Base-by-base conservation (phyloP, 1,284 basidiomycete genomes). In the Spongiforma sp. region DNA sequence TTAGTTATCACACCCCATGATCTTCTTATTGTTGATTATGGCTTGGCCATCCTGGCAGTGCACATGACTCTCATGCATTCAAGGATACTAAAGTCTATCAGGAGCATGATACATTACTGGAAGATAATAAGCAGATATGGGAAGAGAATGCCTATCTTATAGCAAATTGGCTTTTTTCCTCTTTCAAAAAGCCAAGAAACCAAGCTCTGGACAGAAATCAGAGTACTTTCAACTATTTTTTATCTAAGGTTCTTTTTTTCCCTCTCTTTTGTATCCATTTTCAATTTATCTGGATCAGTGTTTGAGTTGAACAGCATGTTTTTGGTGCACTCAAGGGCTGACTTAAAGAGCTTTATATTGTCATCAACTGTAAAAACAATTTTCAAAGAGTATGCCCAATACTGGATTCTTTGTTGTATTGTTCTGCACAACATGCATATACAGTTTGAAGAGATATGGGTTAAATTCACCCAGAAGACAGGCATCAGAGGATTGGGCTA, bases 1-100 rank as follows among this genome's bases (percentile, higher is more conserved):
- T 17, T 37, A 37, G 36, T 64, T 28, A 12, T 64, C 12, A 62
- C 63, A 46, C 41, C 46, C 24, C 56, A 60, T 6, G 59, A 69
- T 33, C 46, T 68, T 3, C 28, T 39, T 0, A 70, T 71, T 52
- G 58, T 66, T 8, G 62, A 69, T 39, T 71, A 43, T 43, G 11
- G n/a, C 21, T 12, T 7, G 41, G 41, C 41, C 21, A 43, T 43
- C 21, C 41, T 14, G 66, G 68, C 0, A 71, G 70, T 59, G 28
- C 36, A 15, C 65, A 69, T 64, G 68, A 69, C 24, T 17, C 65
- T 32, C 62, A 62, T 58, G 70, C 64, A 26, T 72, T 68, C 33
- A 53, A 26, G 11, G 61, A 63, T 4, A 67, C 69, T 4, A 36
- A 28, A 5, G 41, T 67, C 5, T 57, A 52, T 19, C 28, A 65